phyloP scores from a whole-genome alignment of 805 yeast genomes.

The Candida pseudofarinosa region DNA sequence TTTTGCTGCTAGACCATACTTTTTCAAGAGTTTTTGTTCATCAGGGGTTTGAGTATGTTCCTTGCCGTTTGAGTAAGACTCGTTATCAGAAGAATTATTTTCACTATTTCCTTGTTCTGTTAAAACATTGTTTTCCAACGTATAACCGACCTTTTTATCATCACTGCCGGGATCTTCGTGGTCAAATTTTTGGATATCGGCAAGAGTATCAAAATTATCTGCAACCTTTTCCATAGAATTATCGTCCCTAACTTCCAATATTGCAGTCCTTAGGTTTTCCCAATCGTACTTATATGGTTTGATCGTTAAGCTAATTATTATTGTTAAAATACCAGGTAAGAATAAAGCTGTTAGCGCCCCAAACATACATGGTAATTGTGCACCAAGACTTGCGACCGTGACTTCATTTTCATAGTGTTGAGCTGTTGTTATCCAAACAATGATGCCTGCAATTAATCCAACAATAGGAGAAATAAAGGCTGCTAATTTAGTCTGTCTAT shows the following conservation, averaged over 20 bases:
- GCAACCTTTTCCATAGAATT: not conserved
- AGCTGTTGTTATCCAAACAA: constrained; percentile 30
- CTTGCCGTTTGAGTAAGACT: not conserved
- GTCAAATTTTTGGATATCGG: not conserved
- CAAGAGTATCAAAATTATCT: not conserved
- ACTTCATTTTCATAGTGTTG: constrained; percentile 23
- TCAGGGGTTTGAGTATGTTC: constrained; percentile 1
- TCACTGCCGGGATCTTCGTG: not conserved
- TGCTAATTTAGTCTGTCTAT: constrained; percentile 23
- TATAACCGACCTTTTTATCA: not conserved
- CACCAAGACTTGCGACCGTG: constrained; percentile 21
- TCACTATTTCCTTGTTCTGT: not conserved
- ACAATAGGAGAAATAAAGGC: constrained; percentile 27
- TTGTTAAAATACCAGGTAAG: constrained; percentile 26
- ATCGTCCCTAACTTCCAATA: constrained; percentile 7
- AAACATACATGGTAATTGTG: constrained; percentile 30
- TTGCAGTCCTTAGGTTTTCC: constrained; percentile 18
- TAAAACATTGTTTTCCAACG: not conserved
- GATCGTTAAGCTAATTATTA: constrained; percentile 21
- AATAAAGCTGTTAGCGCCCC: constrained; percentile 31
- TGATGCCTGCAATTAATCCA: constrained; percentile 26
- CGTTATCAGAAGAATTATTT: not conserved
- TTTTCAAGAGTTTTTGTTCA: constrained; percentile 7
- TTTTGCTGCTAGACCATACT: constrained; percentile 22
- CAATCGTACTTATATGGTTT: constrained; percentile 28